Base-by-base conservation (phyloP, 2,329 filamentous ascomycete genomes). In the Beauveria brongniartii region DNA sequence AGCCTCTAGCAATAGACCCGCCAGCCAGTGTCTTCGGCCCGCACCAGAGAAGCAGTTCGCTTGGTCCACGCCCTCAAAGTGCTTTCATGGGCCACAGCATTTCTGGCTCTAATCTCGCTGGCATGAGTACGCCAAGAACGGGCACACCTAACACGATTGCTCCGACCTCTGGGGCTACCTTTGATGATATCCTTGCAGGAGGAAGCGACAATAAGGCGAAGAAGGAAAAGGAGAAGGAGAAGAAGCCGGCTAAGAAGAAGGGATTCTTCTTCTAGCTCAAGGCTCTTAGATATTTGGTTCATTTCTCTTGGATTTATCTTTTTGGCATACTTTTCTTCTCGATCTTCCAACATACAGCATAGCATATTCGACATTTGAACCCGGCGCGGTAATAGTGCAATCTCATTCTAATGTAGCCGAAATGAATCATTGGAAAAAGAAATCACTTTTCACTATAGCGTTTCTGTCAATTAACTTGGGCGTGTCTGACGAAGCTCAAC, bases 111-210 rank as follows among this genome's bases (percentile, higher is more conserved):
- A 75, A 77, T 61, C 67, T 77, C 28, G 67, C 67, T 1, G 67
- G 67, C 18, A 64, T 73, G 64, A 55, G 34, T n/a, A 60, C 55
- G 62, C 65, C 51, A 48, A 61, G 43, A 46, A 56, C 61, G 10
- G 67, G 64, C 61, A 64, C 63, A 14, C 64, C 55, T 47, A 63
- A 62, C 30, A 63, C 66, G 9, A 65, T 65, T 5, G 64, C 68
- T 9, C 65, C 64, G 2, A 69, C 65, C 24, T 67, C 72, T 12
- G 72, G 75, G 3, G 71, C 74, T 30, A 81, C 78, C 0, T 81
- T 81, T 67, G 78, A 81, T 63, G 78, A 81, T 54, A 81, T 81
- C 41, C 68, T 81, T 26, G 73, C 74, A 9, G 69, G 69, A 34
- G 63, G 67, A n/a, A 66, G 65, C 12, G 65, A 72, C 47, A 65